Percentiles rank a stretch among this genome's conserved stretches.
phyloP scores from a whole-genome alignment of 495 filamentous ascomycete species.

The Beverwykella pulmonaria region DNA sequence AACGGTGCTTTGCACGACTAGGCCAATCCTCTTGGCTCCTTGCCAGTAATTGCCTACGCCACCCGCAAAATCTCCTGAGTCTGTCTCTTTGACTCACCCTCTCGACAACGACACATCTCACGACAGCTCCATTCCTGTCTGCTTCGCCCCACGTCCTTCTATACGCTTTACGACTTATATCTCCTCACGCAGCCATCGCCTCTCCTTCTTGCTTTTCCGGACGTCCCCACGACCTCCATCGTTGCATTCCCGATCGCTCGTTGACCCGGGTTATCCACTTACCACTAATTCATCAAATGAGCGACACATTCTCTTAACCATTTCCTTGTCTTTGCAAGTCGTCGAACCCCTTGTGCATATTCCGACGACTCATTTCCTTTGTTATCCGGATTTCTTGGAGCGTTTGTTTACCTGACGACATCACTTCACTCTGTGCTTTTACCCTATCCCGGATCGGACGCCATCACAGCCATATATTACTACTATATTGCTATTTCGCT shows the following conservation, averaged over 20 bases:
- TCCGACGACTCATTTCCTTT: constrained; percentile 26
- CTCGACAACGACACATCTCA: constrained; percentile 8
- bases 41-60: constrained; percentile 33
- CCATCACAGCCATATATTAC: constrained; percentile 32
- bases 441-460: constrained; percentile 21
- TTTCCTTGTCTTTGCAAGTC: constrained; percentile 42
- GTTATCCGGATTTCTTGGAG: constrained; percentile 24
- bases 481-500: constrained; percentile 35
- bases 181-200: constrained; percentile 39
- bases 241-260: constrained; percentile 28
- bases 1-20: too few relatives aligned
- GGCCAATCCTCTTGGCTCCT: not conserved
- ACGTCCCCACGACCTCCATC: constrained; percentile 15
- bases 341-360: constrained; percentile 41
- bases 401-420: constrained; percentile 33
- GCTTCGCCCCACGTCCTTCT: constrained; percentile 8
- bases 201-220: constrained; percentile 10
- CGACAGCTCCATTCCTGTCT: constrained; percentile 19
- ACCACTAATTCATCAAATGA: constrained; percentile 43
- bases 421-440: constrained; percentile 17
- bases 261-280: constrained; percentile 41
- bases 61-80: constrained; percentile 32
- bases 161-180: constrained; percentile 41
- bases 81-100: constrained; percentile 34
- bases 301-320: constrained; percentile 40